phyloP scores from a whole-genome alignment of 306 rosid species.

The Dalbergia oliveri region DNA sequence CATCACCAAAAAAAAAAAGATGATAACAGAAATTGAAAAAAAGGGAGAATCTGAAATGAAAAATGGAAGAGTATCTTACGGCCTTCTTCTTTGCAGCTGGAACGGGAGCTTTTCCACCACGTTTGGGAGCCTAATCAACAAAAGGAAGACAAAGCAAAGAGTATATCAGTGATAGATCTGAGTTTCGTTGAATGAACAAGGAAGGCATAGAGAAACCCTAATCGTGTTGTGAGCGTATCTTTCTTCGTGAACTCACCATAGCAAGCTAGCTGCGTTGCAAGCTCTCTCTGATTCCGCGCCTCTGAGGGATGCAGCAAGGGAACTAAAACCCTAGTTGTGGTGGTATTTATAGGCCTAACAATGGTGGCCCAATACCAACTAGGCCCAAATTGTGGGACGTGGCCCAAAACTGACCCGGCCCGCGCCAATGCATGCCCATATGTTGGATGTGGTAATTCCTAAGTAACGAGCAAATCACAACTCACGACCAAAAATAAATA shows the following conservation, averaged over 20 bases:
- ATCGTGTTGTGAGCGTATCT: not conserved
- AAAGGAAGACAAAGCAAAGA: not conserved
- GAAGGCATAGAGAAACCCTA: not conserved
- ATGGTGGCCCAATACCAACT: not conserved
- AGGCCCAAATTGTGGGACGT: not conserved
- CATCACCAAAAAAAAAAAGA: not conserved
- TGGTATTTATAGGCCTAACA: not conserved
- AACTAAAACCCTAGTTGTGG: not conserved
- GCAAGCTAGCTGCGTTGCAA: not conserved
- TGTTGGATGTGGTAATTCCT: not conserved
- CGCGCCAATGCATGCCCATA: no score
- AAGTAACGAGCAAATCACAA: no score
- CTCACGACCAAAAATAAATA: not conserved
- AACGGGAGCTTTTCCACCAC: constrained; percentile 58
- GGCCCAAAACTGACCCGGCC: not conserved
- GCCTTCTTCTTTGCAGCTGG: constrained; percentile 62
- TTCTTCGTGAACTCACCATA: not conserved
- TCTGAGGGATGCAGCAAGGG: not conserved
- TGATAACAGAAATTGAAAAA: no score
- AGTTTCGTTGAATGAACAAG: not conserved
- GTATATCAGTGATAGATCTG: not conserved
- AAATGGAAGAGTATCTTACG: constrained; percentile 6
- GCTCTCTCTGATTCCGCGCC: not conserved
- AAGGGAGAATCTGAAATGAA: not conserved
- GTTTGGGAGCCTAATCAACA: constrained; percentile 59